A percentile compares a stretch with the other conserved stretches of the same genome.
Evolutionary conservation across 2,329 filamentous ascomycete species (phyloP).

Genomic region (Madurella fahalii): DNA sequence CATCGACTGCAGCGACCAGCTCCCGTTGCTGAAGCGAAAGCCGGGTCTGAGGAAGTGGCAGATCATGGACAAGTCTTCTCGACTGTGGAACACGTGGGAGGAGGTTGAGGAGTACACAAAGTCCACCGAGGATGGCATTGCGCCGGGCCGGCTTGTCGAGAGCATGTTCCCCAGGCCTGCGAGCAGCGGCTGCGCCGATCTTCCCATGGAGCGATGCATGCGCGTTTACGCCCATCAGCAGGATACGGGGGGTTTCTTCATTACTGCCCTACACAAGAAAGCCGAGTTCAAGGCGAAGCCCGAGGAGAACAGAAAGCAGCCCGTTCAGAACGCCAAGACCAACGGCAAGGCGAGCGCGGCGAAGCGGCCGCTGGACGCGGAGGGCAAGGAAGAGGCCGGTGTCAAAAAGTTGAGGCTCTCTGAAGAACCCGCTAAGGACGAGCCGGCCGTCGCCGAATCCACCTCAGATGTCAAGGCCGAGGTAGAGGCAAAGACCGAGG

Average conservation of each 20-base stretch:
- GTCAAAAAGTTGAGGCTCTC: conserved; percentile 43
- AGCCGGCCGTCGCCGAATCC: conserved; percentile 7
- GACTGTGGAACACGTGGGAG: conserved; percentile 76
- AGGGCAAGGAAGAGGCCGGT: conserved; percentile 31
- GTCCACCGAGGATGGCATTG: conserved; percentile 52
- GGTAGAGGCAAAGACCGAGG: conserved; percentile 3
- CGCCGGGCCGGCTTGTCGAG: conserved; percentile 66
- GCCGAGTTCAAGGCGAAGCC: conserved; percentile 76
- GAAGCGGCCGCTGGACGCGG: conserved; percentile 34
- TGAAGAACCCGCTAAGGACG: conserved; percentile 16
- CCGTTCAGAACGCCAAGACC: conserved; percentile 18
- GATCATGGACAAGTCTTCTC: conserved; percentile 81
- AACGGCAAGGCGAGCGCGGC: conserved; percentile 26
- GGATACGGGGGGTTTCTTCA: conserved; percentile 97
- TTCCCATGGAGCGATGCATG: conserved; percentile 87
- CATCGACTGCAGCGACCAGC: conserved; percentile 73
- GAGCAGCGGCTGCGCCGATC: conserved; percentile 50
- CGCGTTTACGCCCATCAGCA: conserved; percentile 92
- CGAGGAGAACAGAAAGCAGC: conserved; percentile 53
- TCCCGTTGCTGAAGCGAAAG: conserved; percentile 71
- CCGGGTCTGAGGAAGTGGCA: conserved; percentile 80
- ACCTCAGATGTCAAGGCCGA: conserved; percentile 1
- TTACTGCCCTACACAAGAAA: conserved; percentile 89
- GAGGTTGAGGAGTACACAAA: conserved; percentile 70
- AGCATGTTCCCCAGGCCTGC: conserved; percentile 76